Conservation (phyloP, 2,329 filamentous ascomycete species). For the Colletotrichum musae region DNA sequence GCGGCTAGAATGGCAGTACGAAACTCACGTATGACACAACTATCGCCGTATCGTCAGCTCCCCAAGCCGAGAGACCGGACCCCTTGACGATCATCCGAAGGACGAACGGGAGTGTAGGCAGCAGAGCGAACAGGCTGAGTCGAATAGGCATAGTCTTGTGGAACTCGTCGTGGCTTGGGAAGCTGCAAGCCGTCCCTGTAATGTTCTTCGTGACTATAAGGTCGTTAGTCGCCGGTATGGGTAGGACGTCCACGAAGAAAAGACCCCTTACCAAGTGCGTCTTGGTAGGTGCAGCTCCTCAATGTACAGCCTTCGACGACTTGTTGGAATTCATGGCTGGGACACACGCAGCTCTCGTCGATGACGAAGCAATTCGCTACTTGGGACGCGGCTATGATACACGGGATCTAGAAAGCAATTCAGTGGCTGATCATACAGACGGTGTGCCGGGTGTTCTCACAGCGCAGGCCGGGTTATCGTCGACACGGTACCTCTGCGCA, state of each 20-base stretch:
- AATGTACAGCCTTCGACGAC: conserved; percentile 7
- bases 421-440: neutral
- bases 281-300: conserved; percentile 20
- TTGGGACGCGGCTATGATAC: neutral
- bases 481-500: neutral
- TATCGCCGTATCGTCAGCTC: conserved; percentile 30
- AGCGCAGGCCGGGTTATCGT: neutral
- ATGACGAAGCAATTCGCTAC: neutral
- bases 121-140: neutral
- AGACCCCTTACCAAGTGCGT: conserved; percentile 14
- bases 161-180: conserved; percentile 1
- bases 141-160: neutral
- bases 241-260: too few species aligned
- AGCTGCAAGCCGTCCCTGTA: conserved; percentile 25
- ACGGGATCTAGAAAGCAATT: neutral
- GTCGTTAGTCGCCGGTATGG: neutral
- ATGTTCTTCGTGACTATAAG: conserved; percentile 21
- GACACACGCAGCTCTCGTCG: neutral
- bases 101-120: conserved; percentile 18
- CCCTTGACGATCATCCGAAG: conserved; percentile 17
- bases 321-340: neutral
- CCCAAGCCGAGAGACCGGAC: conserved; percentile 3
- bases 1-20: too few species aligned
- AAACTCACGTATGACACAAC: conserved; percentile 18
- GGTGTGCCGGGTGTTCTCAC: neutral